phyloP scores from a whole-genome alignment of 2,329 filamentous ascomycete genomes.

The Ilyonectria robusta region DNA sequence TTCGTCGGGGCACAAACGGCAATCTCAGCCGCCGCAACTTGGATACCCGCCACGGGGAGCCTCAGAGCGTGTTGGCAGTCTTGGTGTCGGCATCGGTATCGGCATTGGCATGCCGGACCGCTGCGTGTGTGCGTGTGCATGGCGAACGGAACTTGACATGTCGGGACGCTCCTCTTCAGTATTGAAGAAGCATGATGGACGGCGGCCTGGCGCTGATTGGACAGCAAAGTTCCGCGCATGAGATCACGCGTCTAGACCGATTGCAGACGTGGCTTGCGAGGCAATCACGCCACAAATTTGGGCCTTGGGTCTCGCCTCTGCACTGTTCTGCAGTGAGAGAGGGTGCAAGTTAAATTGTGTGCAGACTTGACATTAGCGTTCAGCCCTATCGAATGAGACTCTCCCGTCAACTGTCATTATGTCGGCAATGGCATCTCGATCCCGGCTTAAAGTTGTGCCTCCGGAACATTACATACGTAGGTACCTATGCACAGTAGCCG shows the following conservation, averaged over 20 bases:
- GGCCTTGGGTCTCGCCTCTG: constrained; percentile 15
- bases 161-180: constrained; percentile 35
- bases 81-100: constrained; percentile 31
- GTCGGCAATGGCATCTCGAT: not conserved
- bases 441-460: constrained; percentile 1
- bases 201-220: constrained; percentile 42
- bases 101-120: constrained; percentile 46
- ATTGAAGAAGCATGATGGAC: constrained; percentile 33
- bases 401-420: not conserved
- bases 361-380: not conserved
- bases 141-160: constrained; percentile 43
- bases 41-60: constrained; percentile 34
- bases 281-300: constrained; percentile 31
- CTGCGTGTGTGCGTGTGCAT: constrained; percentile 48
- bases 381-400: not conserved
- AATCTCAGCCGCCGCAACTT: constrained; percentile 28
- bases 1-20: constrained; percentile 21
- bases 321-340: not conserved
- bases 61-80: constrained; percentile 34
- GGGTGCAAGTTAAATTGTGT: constrained; percentile 7
- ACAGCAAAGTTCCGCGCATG: constrained; percentile 43
- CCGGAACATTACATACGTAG: not conserved
- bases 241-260: constrained; percentile 32
- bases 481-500: not conserved
- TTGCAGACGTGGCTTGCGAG: constrained; percentile 35